These are phyloP conservation scores for Fraxinus albicans DNA, from an alignment of 305 asterid genomes.

Conservation along the genomic window DNA sequence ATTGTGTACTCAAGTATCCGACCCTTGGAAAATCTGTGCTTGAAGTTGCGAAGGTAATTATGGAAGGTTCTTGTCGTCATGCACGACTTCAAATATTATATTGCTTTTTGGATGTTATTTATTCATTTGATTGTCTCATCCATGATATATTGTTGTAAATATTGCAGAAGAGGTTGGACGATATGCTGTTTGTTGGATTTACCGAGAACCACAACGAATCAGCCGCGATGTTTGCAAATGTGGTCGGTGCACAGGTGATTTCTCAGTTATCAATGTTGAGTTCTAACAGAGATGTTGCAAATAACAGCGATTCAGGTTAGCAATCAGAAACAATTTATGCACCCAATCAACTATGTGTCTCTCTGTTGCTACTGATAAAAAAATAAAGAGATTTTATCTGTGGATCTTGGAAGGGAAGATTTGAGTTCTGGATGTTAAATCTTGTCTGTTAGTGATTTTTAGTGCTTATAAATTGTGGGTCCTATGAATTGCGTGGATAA, in stretches of 20 bases:
- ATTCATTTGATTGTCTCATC: constrained; percentile 28
- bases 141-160: constrained; percentile 36
- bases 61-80: not conserved
- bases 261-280: constrained; percentile 56
- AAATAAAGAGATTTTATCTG: constrained; percentile 2
- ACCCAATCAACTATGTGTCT: not conserved
- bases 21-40: constrained; percentile 1
- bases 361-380: not conserved
- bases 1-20: not conserved
- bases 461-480: not conserved
- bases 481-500: not conserved
- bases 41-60: constrained; percentile 1
- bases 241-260: constrained; percentile 92
- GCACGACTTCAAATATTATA: too few species aligned
- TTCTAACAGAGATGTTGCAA: constrained; percentile 33
- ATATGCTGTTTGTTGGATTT: constrained; percentile 87
- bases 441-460: not conserved
- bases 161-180: constrained; percentile 85
- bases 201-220: constrained; percentile 94
- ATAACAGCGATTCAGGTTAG: constrained; percentile 48
- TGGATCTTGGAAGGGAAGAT: not conserved
- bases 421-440: not conserved
- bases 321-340: constrained; percentile 2
- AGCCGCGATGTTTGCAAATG: constrained; percentile 82
- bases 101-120: constrained; percentile 1